These are phyloP conservation scores for Phytophthora sojae DNA, from an alignment of 352 stramenopile species.

Conservation along the genomic window DNA sequence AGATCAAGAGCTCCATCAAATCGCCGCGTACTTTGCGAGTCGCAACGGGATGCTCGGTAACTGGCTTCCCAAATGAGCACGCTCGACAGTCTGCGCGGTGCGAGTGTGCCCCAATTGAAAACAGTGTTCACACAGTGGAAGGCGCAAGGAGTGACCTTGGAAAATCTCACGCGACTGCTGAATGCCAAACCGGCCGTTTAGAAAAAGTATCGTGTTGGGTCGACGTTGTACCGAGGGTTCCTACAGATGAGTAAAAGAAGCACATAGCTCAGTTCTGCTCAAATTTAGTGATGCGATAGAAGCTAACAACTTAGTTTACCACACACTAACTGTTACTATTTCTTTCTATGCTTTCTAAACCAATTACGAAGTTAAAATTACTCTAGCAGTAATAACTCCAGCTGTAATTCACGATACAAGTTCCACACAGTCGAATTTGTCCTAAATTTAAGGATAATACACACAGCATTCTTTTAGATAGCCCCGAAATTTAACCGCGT, in stretches of 20 bases:
- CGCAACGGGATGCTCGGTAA: background rate
- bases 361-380: too few relatives aligned
- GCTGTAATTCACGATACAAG: too few relatives aligned
- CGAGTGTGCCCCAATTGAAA: background rate
- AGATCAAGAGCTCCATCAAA: background rate
- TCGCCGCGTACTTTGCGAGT: background rate
- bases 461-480: too few relatives aligned
- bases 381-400: too few relatives aligned
- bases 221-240: background rate
- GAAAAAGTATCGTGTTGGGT: background rate
- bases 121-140: conserved; percentile 3
- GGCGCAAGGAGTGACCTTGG: background rate
- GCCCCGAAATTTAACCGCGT: too few relatives aligned
- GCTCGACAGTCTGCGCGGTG: background rate
- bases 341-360: too few relatives aligned
- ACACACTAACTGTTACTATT: too few relatives aligned
- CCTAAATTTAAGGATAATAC: too few relatives aligned
- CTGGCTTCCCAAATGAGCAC: background rate
- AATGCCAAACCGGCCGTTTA: background rate
- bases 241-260: background rate
- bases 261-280: background rate
- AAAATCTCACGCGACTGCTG: background rate
- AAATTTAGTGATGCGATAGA: too few relatives aligned
- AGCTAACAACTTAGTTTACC: too few relatives aligned
- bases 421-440: too few relatives aligned